These are phyloP conservation scores for Phytophthora cactorum DNA, from an alignment of 352 stramenopile species.

Conservation along the genomic window DNA sequence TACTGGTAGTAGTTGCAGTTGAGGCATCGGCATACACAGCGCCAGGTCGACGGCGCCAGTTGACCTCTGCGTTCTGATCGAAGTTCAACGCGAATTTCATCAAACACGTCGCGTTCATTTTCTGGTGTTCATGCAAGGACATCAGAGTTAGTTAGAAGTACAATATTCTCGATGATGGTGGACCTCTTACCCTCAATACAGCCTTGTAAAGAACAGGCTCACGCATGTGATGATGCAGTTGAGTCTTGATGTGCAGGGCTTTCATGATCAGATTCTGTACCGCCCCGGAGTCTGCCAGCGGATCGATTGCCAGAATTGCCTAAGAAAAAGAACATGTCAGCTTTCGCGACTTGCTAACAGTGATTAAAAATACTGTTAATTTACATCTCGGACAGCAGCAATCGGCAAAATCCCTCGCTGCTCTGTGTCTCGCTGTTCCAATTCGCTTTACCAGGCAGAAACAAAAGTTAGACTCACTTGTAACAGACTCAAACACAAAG, in stretches of 20 bases:
- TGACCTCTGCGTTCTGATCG: slow-evolving; percentile 62
- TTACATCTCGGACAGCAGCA: slow-evolving; percentile 28
- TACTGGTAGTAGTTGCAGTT: background rate
- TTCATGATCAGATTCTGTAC: slow-evolving; percentile 47
- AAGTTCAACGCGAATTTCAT: slow-evolving; percentile 87
- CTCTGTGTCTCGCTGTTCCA: slow-evolving; percentile 57
- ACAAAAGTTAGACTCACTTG: background rate
- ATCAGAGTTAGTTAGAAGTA: too few relatives aligned
- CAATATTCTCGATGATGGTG: background rate
- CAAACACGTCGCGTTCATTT: slow-evolving; percentile 69
- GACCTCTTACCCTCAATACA: slow-evolving; percentile 50
- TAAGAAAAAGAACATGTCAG: slow-evolving; percentile 14
- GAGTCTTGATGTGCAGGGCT: slow-evolving; percentile 48
- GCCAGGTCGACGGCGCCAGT: slow-evolving; percentile 40
- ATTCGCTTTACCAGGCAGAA: slow-evolving; percentile 42
- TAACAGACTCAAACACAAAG: slow-evolving; percentile 1
- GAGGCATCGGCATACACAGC: slow-evolving; percentile 8
- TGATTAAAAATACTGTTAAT: background rate
- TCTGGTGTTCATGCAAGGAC: slow-evolving; percentile 26
- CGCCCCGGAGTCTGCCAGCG: slow-evolving; percentile 42
- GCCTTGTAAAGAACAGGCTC: slow-evolving; percentile 63
- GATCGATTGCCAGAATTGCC: slow-evolving; percentile 52
- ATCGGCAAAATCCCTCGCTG: slow-evolving; percentile 55
- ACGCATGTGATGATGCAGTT: slow-evolving; percentile 50
- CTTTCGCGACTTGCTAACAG: background rate